phyloP scores from a whole-genome alignment of 2,329 filamentous ascomycete species.

The Lasiodiplodia sp. region DNA sequence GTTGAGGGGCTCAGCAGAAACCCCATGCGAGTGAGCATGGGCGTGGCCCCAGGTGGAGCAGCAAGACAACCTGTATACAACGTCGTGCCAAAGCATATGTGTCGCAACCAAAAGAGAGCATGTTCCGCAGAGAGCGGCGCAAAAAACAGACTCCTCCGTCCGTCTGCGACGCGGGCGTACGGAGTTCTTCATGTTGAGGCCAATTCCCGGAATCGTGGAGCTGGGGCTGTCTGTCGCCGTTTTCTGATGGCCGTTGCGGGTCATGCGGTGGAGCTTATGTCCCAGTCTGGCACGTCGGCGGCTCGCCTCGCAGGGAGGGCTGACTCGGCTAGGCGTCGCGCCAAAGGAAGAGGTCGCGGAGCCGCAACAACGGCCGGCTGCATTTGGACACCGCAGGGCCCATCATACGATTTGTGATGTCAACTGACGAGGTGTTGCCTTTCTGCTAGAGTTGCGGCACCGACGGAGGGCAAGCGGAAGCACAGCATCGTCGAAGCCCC shows the following conservation, averaged over 20 bases:
- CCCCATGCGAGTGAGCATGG: background rate
- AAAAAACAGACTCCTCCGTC: background rate
- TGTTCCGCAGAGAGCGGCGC: background rate
- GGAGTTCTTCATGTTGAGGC: slow-evolving; percentile 1
- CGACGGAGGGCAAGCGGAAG: slow-evolving; percentile 22
- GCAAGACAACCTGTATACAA: background rate
- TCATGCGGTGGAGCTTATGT: background rate
- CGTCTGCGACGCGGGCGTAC: background rate
- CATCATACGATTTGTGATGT: background rate
- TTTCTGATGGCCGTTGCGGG: slow-evolving; percentile 17
- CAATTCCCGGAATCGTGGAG: background rate
- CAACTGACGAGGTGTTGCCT: background rate
- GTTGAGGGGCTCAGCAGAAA: slow-evolving; percentile 13
- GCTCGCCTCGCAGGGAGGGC: background rate
- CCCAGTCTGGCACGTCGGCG: background rate
- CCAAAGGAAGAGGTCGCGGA: slow-evolving; percentile 18
- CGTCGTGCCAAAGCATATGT: background rate
- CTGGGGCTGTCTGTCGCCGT: background rate
- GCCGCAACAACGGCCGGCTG: slow-evolving; percentile 18
- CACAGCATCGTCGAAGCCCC: background rate
- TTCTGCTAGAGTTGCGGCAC: background rate
- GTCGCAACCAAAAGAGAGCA: background rate
- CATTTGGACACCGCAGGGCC: slow-evolving; percentile 2
- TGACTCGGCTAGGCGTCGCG: slow-evolving; percentile 17
- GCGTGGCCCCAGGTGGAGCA: slow-evolving; percentile 6